Conservation (phyloP, 768 basidiomycete species). For the Pleurotus pulmonarius region DNA sequence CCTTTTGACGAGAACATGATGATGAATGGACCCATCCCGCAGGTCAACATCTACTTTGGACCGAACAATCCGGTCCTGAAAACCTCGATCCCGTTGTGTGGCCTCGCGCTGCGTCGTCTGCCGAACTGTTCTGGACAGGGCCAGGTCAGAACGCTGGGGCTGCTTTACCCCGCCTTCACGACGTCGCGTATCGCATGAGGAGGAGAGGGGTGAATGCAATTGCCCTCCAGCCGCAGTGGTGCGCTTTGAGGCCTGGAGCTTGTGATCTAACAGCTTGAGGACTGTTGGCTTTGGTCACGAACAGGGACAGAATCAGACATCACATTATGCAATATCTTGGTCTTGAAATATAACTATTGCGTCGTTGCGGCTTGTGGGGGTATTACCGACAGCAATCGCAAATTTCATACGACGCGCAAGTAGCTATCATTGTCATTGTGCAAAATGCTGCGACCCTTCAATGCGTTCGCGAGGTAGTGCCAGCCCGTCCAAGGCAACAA, state of each 20-base stretch:
- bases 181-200: conserved; percentile 57
- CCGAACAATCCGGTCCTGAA: conserved; percentile 66
- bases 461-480: no score
- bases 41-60: conserved; percentile 71
- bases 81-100: conserved; percentile 69
- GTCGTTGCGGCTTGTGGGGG: no score
- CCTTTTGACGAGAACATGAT: background rate
- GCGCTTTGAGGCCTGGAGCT: conserved; percentile 56
- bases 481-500: no score
- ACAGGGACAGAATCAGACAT: no score
- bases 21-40: background rate
- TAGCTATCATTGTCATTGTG: no score
- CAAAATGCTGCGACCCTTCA: no score
- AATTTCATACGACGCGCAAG: no score
- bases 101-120: conserved; percentile 69
- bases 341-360: no score
- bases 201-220: conserved; percentile 58
- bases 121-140: conserved; percentile 79
- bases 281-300: no score
- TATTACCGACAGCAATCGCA: no score
- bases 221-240: conserved; percentile 68
- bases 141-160: conserved; percentile 32
- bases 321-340: no score
- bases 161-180: conserved; percentile 66
- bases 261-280: conserved; percentile 46